These are phyloP conservation scores for Brasilioporus rufonigricans DNA, from an alignment of 768 basidiomycete species.

Conservation along the genomic window DNA sequence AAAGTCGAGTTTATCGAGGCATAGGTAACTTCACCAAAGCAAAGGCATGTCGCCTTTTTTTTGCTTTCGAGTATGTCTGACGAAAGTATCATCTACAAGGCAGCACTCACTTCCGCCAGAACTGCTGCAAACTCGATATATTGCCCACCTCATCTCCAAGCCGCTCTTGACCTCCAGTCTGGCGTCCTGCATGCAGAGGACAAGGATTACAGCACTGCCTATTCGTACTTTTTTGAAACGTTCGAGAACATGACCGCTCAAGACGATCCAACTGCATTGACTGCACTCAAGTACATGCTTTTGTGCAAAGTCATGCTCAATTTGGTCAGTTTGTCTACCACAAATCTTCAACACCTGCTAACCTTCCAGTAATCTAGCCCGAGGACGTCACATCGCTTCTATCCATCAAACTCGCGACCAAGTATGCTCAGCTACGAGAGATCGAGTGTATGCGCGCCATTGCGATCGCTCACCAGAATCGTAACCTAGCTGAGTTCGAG, in stretches of 20 bases:
- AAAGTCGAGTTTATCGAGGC: conserved; percentile 88
- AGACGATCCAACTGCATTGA: conserved; percentile 72
- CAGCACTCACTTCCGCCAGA: conserved; percentile 84
- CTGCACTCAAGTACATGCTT: conserved; percentile 96
- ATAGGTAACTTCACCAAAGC: conserved; percentile 87
- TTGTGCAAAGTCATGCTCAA: conserved; percentile 98
- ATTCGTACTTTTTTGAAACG: conserved; percentile 96
- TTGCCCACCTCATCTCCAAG: conserved; percentile 71
- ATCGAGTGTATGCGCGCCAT: conserved; percentile 96
- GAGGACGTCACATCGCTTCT: conserved; percentile 91
- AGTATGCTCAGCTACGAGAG: conserved; percentile 84
- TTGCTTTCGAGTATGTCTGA: background rate
- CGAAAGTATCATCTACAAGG: conserved; percentile 38
- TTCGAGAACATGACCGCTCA: conserved; percentile 86
- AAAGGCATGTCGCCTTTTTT: conserved; percentile 53
- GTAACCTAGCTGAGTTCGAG: conserved; percentile 89
- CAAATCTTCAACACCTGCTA: background rate
- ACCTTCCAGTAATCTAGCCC: conserved; percentile 48
- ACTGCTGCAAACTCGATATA: conserved; percentile 97
- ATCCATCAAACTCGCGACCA: conserved; percentile 81
- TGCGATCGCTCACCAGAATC: conserved; percentile 89
- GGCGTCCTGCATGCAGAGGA: conserved; percentile 94
- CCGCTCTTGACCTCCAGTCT: conserved; percentile 61
- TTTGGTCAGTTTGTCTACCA: conserved; percentile 53
- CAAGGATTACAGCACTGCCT: conserved; percentile 95